Conservation (phyloP, 2,329 filamentous ascomycete species). For the Fusarium metavorans region DNA sequence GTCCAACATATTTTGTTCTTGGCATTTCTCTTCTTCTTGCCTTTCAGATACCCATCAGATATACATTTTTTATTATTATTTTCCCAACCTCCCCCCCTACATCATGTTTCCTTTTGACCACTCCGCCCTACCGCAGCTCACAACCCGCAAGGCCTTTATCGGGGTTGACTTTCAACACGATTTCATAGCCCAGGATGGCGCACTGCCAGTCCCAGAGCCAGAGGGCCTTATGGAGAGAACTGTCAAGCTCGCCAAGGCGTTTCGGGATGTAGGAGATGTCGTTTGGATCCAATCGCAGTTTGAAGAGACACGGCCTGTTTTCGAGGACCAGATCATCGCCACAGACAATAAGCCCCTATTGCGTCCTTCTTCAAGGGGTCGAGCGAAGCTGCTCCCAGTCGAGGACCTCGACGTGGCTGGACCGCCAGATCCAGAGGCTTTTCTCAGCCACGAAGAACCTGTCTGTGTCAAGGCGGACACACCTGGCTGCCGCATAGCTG, state of each 20-base stretch:
- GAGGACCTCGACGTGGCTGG: constrained; percentile 19
- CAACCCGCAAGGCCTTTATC: constrained; percentile 77
- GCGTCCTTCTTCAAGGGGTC: constrained; percentile 20
- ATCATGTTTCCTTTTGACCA: constrained; percentile 69
- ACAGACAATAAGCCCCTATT: constrained; percentile 48
- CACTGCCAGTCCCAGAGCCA: constrained; percentile 73
- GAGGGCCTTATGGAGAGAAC: constrained; percentile 76
- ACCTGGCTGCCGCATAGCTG: constrained; percentile 59
- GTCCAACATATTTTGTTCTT: constrained; percentile 6
- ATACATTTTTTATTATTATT: neutral
- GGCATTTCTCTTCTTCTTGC: neutral
- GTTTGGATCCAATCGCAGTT: constrained; percentile 89
- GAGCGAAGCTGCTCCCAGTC: constrained; percentile 24
- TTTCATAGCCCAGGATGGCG: constrained; percentile 77
- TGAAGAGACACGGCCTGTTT: constrained; percentile 68
- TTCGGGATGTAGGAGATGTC: constrained; percentile 78
- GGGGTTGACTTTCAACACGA: constrained; percentile 92
- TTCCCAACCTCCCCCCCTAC: neutral
- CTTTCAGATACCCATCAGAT: neutral
- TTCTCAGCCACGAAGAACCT: constrained; percentile 57
- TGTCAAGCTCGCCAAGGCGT: constrained; percentile 74
- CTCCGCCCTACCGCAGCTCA: constrained; percentile 66
- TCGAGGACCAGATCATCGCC: constrained; percentile 64
- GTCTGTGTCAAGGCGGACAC: constrained; percentile 59
- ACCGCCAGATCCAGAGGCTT: constrained; percentile 56